These are phyloP conservation scores for Silene coronaria DNA, from an alignment of 179 eudicot species.

Conservation along the genomic window DNA sequence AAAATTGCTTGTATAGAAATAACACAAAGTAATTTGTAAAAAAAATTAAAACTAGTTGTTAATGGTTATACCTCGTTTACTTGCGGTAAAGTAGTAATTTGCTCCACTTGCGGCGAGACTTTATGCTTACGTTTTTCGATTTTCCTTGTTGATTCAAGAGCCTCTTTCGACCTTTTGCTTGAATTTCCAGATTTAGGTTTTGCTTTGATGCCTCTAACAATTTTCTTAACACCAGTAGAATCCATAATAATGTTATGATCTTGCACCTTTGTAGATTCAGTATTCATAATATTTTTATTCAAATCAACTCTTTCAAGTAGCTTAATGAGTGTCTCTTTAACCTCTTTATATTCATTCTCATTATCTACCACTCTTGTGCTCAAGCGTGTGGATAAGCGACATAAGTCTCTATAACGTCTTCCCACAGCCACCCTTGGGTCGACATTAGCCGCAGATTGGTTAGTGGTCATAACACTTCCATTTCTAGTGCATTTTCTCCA, in stretches of 20 bases:
- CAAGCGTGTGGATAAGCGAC: not conserved
- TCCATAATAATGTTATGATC: not conserved
- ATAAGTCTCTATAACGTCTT: not conserved
- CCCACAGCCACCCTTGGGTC: not conserved
- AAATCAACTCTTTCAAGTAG: not conserved
- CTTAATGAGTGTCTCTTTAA: not conserved
- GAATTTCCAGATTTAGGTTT: slow-evolving; percentile 1
- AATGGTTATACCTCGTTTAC: not conserved
- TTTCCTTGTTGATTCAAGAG: not conserved
- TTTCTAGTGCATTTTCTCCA: not conserved
- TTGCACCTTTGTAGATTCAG: not conserved
- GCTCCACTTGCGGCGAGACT: not conserved
- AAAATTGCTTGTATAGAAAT: not conserved
- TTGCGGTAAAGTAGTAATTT: not conserved
- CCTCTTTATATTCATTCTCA: not conserved
- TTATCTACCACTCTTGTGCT: not conserved
- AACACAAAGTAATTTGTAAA: not conserved
- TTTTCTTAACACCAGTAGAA: not conserved
- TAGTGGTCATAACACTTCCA: not conserved
- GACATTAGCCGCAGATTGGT: not conserved
- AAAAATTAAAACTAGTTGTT: not conserved
- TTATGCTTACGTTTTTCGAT: not conserved
- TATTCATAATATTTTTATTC: not conserved
- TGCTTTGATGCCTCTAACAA: not conserved
- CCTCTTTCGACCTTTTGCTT: not conserved